Percentiles rank a stretch among this genome's conserved stretches.
phyloP scores from a whole-genome alignment of 2,329 filamentous ascomycete genomes.

The Trichoderma oligosporum region DNA sequence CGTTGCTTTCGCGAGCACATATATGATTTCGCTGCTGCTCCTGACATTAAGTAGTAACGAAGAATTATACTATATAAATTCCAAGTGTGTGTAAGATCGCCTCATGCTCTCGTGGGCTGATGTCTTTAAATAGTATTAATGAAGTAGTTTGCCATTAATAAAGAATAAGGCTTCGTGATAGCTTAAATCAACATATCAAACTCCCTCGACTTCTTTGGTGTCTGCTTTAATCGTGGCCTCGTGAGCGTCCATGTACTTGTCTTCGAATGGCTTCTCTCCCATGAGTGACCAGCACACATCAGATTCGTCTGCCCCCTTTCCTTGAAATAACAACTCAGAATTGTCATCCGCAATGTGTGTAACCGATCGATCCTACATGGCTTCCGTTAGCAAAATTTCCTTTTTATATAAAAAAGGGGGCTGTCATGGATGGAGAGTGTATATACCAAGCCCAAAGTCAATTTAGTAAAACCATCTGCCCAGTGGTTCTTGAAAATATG shows the following conservation, averaged over 20 bases:
- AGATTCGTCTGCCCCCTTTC: constrained; percentile 41
- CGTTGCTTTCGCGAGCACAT: no score
- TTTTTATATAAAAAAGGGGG: not conserved
- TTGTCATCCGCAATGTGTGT: constrained; percentile 42
- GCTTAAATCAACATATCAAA: no score
- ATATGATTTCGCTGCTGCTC: no score
- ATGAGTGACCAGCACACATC: constrained; percentile 41
- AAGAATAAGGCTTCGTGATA: no score
- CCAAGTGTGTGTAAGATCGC: no score
- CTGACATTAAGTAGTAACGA: not conserved
- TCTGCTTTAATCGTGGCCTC: not conserved
- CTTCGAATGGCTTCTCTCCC: constrained; percentile 44
- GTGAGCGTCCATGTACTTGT: constrained; percentile 26
- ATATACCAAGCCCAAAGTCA: constrained; percentile 53
- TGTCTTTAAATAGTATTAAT: no score
- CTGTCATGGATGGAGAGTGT: constrained; percentile 21
- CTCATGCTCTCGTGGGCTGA: no score
- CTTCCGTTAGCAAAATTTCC: no score
- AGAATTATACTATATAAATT: no score
- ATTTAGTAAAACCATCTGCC: constrained; percentile 49
- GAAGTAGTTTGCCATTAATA: no score
- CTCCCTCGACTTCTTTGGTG: not conserved
- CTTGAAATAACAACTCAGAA: constrained; percentile 40
- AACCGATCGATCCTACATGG: constrained; percentile 44
- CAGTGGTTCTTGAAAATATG: constrained; percentile 42